Base-by-base conservation (phyloP, 2,329 filamentous ascomycete species). In the Thermomyces lanuginosus region DNA sequence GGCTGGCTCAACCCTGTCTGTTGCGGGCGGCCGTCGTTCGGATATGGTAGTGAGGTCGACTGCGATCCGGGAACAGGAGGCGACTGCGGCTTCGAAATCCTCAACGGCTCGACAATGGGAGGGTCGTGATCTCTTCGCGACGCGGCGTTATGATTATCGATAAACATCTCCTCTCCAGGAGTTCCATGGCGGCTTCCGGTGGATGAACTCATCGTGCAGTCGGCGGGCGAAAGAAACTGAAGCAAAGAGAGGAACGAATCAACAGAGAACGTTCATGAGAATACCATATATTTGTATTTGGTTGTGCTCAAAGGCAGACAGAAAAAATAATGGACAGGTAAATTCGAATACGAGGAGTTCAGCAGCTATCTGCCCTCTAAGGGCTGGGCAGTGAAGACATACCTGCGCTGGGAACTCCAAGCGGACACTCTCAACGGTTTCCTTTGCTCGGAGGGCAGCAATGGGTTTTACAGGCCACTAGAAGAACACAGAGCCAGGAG, bases 111-210 rank as follows among this genome's bases (percentile, higher is more conserved):
- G 40, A 92, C 69, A 10, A 78, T 80, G 31, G 82, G 79, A 43
- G 79, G 82, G 43, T 82, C 72, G 23, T 55, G 52, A 29, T 53
- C 56, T 13, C 32, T 32, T 22, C 32, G 36, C 16, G 28, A 29
- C 14, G 30, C 24, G 8, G 39, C 11, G 26, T 43, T 45, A n/a
- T 53, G 53, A 33, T 46, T 55, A 34, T 63, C 53, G 37, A 91
- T 67, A 58, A 91, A 86, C 60, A 91, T 76, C 64, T 86, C 81
- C 54, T 83, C 76, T 16, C 82, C 76, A 14, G 76, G 69, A 40
- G 75, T 62, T 42, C 76, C 75, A 46, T 75, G 71, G 41, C 56
- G 61, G 21, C 45, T 55, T 44, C 44, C 43, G 30, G 48, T 49
- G 16, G 24, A 30, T 13, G 31, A 24, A 52, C 48, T 64, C 63